Conservation (phyloP, 2,329 filamentous ascomycete species). For the Arachnomyces sp. region DNA sequence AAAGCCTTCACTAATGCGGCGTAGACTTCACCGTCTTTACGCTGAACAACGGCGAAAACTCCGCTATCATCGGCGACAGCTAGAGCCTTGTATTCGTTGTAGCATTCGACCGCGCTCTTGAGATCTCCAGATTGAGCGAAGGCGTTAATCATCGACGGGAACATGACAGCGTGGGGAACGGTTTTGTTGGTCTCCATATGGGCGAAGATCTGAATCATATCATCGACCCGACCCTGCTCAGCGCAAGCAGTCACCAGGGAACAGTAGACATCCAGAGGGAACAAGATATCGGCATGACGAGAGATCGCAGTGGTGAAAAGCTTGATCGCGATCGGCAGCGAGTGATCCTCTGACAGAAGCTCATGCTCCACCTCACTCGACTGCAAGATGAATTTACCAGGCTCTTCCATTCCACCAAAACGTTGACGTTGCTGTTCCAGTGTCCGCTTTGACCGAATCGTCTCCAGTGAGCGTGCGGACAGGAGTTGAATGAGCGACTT, state of each 20-base stretch:
- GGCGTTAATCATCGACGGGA: conserved; percentile 90
- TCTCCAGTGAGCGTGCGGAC: conserved; percentile 71
- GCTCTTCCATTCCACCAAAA: conserved; percentile 77
- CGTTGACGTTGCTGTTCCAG: conserved; percentile 77
- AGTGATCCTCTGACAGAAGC: conserved; percentile 79
- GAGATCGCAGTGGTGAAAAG: conserved; percentile 71
- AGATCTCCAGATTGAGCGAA: conserved; percentile 78
- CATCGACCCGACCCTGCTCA: conserved; percentile 67
- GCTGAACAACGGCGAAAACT: conserved; percentile 57
- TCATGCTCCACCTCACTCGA: conserved; percentile 83
- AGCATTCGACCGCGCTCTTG: conserved; percentile 83
- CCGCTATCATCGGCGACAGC: conserved; percentile 80
- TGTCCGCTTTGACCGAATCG: conserved; percentile 61
- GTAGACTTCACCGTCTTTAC: conserved; percentile 78
- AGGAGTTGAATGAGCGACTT: conserved; percentile 78
- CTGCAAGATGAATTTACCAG: conserved; percentile 77
- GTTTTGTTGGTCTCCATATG: conserved; percentile 79
- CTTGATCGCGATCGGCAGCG: conserved; percentile 74
- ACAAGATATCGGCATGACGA: conserved; percentile 52
- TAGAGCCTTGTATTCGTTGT: conserved; percentile 85
- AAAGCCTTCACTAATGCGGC: conserved; percentile 89
- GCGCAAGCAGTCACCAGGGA: conserved; percentile 83
- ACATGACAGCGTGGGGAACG: conserved; percentile 70
- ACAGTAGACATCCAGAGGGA: conserved; percentile 77
- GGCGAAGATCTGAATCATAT: conserved; percentile 85